phyloP scores from a whole-genome alignment of 2,329 filamentous ascomycete species.

The Fusarium humuli region DNA sequence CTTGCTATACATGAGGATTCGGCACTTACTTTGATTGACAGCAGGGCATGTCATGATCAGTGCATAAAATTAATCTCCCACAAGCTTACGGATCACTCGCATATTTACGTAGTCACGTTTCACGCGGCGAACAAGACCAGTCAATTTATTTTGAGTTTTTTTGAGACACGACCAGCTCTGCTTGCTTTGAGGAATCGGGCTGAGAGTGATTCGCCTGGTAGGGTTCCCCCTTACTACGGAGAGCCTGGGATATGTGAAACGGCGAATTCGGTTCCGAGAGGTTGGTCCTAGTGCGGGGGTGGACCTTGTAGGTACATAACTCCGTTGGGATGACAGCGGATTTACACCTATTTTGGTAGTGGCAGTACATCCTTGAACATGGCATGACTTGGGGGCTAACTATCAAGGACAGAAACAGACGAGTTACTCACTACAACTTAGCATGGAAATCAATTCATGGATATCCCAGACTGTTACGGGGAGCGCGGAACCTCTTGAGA shows the following conservation, averaged over 20 bases:
- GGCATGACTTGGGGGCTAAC: slow-evolving; percentile 9
- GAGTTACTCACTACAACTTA: slow-evolving; percentile 14
- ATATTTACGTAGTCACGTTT: slow-evolving; percentile 46
- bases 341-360: slow-evolving; percentile 39
- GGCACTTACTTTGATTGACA: slow-evolving; percentile 7
- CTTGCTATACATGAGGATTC: neutral
- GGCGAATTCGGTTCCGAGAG: slow-evolving; percentile 41
- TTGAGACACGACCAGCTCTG: slow-evolving; percentile 23
- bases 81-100: slow-evolving; percentile 42
- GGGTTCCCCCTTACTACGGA: slow-evolving; percentile 20
- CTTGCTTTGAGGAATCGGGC: neutral
- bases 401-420: slow-evolving; percentile 3
- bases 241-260: slow-evolving; percentile 28
- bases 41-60: slow-evolving; percentile 6
- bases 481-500: slow-evolving; percentile 14
- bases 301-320: slow-evolving; percentile 37
- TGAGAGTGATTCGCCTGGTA: neutral
- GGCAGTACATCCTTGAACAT: slow-evolving; percentile 10
- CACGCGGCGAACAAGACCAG: slow-evolving; percentile 18
- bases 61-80: slow-evolving; percentile 44
- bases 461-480: slow-evolving; percentile 36
- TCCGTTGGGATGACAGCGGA: slow-evolving; percentile 35
- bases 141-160: slow-evolving; percentile 10
- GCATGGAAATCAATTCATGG: slow-evolving; percentile 21
- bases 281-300: slow-evolving; percentile 46